These are phyloP conservation scores for Xylaria sp. DNA, from an alignment of 2,329 filamentous ascomycete species.

Conservation along the genomic window DNA sequence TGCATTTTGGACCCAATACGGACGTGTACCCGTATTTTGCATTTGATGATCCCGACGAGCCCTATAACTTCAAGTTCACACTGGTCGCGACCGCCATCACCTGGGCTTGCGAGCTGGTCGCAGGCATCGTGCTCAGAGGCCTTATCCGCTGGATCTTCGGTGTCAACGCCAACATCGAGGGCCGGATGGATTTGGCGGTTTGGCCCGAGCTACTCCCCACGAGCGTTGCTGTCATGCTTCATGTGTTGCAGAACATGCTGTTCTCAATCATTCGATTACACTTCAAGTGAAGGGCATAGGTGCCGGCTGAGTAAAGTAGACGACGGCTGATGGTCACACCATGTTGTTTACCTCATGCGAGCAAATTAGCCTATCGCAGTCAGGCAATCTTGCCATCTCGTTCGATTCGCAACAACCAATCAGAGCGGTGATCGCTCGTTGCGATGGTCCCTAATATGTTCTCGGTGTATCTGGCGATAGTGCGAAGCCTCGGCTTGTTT, in stretches of 20 bases:
- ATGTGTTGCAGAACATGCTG: slow-evolving; percentile 78
- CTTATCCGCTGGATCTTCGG: slow-evolving; percentile 69
- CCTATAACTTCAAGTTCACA: slow-evolving; percentile 72
- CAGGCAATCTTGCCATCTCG: slow-evolving; percentile 20
- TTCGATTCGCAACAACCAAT: slow-evolving; percentile 29
- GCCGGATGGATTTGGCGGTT: slow-evolving; percentile 70
- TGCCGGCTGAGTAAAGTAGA: slow-evolving; percentile 13
- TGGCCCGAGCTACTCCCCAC: slow-evolving; percentile 76
- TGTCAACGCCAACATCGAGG: slow-evolving; percentile 72
- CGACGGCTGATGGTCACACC: slow-evolving; percentile 19
- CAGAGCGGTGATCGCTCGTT: slow-evolving; percentile 1
- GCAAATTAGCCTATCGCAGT: slow-evolving; percentile 23
- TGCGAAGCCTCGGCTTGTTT: slow-evolving; percentile 12
- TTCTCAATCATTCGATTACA: slow-evolving; percentile 75
- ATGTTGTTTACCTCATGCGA: slow-evolving; percentile 14
- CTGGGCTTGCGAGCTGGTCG: slow-evolving; percentile 73
- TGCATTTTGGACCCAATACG: slow-evolving; percentile 75
- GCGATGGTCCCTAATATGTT: slow-evolving; percentile 1
- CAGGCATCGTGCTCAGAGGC: slow-evolving; percentile 68
- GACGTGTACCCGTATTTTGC: slow-evolving; percentile 77
- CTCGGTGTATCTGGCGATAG: slow-evolving; percentile 11
- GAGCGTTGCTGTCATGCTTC: slow-evolving; percentile 72
- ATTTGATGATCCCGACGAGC: slow-evolving; percentile 62
- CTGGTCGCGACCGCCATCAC: slow-evolving; percentile 72
- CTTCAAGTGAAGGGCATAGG: slow-evolving; percentile 55